Percentiles rank a stretch among this genome's conserved stretches.
Evolutionary conservation across 2,329 filamentous ascomycete species (phyloP).

Genomic region (Sarocladiaceae sp.): DNA sequence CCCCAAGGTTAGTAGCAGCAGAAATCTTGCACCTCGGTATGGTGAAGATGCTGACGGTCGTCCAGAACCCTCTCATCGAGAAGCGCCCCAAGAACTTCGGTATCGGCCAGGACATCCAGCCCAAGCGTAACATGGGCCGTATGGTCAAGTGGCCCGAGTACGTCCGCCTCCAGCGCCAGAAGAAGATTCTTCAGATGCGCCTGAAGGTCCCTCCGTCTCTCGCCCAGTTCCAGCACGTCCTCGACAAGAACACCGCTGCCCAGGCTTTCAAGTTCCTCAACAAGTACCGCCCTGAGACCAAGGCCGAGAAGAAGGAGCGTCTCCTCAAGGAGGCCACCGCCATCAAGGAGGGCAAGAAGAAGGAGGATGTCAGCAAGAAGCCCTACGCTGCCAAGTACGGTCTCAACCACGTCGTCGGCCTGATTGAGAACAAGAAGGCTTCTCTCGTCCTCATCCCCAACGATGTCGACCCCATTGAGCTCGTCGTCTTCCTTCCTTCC

Average conservation of each 20-base stretch:
- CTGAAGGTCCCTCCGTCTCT: conserved; percentile 98
- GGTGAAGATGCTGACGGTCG: too few relatives aligned
- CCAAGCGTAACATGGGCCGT: conserved; percentile 86
- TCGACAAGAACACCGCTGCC: conserved; percentile 93
- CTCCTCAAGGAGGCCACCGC: conserved; percentile 96
- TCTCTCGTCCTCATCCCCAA: conserved; percentile 96
- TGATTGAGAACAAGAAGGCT: conserved; percentile 99
- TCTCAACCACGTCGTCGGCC: conserved; percentile 97
- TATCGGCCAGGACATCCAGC: conserved; percentile 98
- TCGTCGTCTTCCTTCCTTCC: conserved; percentile 97
- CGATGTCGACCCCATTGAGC: conserved; percentile 98
- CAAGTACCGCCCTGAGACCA: conserved; percentile 99
- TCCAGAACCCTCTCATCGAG: conserved; percentile 98
- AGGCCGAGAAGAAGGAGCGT: conserved; percentile 99
- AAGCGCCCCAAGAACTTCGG: conserved; percentile 96
- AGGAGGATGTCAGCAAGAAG: conserved; percentile 99
- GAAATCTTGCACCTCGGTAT: too few relatives aligned
- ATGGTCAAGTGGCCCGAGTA: conserved; percentile 99
- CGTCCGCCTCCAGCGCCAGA: conserved; percentile 91
- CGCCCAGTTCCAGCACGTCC: conserved; percentile 94
- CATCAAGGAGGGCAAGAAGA: conserved; percentile 99
- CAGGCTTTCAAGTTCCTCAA: conserved; percentile 99
- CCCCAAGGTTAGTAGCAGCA: conserved; percentile 80
- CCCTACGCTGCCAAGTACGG: conserved; percentile 99
- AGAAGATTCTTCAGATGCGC: conserved; percentile 95